Evolutionary conservation across 73 alveolate genomes (phyloP), one percentile per base, ranked within the genome.

Genomic region (Paramecium caudatum): DNA sequence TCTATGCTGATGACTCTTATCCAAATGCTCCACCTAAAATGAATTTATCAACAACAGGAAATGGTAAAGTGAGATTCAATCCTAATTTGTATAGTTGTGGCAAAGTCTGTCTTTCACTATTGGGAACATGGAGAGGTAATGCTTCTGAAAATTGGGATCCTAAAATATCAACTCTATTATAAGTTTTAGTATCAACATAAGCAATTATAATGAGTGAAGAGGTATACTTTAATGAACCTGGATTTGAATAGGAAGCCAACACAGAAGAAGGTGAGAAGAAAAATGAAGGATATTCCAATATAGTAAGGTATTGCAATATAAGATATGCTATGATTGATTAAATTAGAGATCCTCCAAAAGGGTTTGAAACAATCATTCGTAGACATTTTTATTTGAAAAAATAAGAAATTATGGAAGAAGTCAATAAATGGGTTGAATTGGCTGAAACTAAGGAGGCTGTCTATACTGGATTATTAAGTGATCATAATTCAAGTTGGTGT

Each of bases 111-210:
- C 90, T 98, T n/a, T 90, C 97, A 32, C 90, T 98, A 23, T 82
- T 98, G 45, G 99, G 99, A 23, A 98, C 99, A 3, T 97, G 99
- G 99, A 88, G 99, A 49, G 99, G 99, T 9, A 92, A 95, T 62
- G 94, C 99, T 0, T 97, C 99, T n/a, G 99, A 98, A 93, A 98
- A 97, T 82, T 98, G 99, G 99, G 99, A 98, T 82, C 98, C 99
- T 3, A 96, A 95, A 80, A 93, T 97, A 61, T 94, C 98, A 0
- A 98, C 99, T 15, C 93, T 98, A 13, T 93, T 98, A 25, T 97
- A 98, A 94, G 99, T 98, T 23, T 94, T 98, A 30, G 93, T 98
- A 23, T 94, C 98, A 7, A 95, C 96, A 8, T 97, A 97, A 93
- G 98, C 98, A 8, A 96, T 98, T 34, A 96, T 98, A 19, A 98